A percentile compares a stretch with the other conserved stretches of the same genome.
These are phyloP conservation scores for Capronia americana DNA, from an alignment of 2,329 filamentous ascomycete species.

Conservation along the genomic window DNA sequence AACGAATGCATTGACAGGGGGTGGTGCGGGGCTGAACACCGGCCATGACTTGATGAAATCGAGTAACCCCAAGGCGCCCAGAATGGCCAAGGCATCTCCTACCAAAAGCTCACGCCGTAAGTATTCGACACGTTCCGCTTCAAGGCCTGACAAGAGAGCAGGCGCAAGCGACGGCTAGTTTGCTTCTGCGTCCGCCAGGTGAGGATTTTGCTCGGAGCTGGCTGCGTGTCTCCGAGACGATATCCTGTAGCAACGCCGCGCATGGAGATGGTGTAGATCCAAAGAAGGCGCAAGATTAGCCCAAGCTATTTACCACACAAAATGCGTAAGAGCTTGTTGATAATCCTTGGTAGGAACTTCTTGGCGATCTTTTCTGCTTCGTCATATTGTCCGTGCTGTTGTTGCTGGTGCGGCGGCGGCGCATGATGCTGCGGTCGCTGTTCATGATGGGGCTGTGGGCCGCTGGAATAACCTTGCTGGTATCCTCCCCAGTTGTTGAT, in stretches of 20 bases:
- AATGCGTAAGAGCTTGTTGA: constrained; percentile 60
- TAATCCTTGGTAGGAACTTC: constrained; percentile 65
- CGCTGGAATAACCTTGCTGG: constrained; percentile 42
- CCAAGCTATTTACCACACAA: constrained; percentile 19
- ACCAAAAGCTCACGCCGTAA: neutral
- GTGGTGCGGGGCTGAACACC: neutral
- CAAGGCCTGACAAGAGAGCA: neutral
- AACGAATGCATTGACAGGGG: neutral
- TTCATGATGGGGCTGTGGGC: constrained; percentile 48
- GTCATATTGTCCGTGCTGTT: constrained; percentile 52
- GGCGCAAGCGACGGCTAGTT: neutral
- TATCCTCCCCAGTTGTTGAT: constrained; percentile 38
- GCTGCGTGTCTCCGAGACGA: neutral
- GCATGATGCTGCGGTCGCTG: constrained; percentile 42
- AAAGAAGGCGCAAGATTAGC: neutral
- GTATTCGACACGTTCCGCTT: neutral
- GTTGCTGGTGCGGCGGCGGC: constrained; percentile 51
- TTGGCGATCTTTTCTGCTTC: constrained; percentile 66
- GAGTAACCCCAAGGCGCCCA: neutral
- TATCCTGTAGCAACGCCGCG: neutral
- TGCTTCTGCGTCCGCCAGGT: too few species aligned
- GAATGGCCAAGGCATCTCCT: neutral
- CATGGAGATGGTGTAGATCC: neutral
- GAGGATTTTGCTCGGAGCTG: neutral
- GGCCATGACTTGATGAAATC: neutral